These are phyloP conservation scores for Thecaphora thlaspeos DNA, from an alignment of 1,284 basidiomycete species.

Conservation along the genomic window DNA sequence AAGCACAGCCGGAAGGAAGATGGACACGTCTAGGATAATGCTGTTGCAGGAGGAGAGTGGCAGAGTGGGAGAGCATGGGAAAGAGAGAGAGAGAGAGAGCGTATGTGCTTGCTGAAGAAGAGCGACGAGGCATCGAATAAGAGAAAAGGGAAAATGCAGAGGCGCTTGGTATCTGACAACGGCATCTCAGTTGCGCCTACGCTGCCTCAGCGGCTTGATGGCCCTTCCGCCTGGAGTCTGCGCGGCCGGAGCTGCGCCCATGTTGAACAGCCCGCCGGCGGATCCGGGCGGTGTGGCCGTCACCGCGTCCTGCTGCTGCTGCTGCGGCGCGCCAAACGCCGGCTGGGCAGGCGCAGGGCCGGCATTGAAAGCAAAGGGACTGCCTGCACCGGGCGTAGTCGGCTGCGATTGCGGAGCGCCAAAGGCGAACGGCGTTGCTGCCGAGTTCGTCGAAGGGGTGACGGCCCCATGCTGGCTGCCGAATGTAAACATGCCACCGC, in stretches of 20 bases:
- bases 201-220: slow-evolving; percentile 49
- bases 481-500: neutral
- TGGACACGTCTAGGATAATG: too few species aligned
- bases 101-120: too few species aligned
- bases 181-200: too few species aligned
- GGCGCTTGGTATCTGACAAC: too few species aligned
- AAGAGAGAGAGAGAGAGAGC: too few species aligned
- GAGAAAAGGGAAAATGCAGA: neutral
- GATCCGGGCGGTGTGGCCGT: slow-evolving; percentile 12
- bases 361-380: neutral
- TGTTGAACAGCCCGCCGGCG: slow-evolving; percentile 31
- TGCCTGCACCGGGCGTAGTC: neutral
- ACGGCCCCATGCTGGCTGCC: neutral
- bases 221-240: slow-evolving; percentile 25
- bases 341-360: neutral
- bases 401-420: slow-evolving; percentile 1
- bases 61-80: too few species aligned
- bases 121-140: too few species aligned
- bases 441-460: neutral
- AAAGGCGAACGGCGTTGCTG: slow-evolving; percentile 16
- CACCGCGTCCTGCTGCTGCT: neutral
- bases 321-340: neutral
- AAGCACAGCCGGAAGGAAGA: too few species aligned
- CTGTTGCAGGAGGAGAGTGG: too few species aligned
- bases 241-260: slow-evolving; percentile 27